These are phyloP conservation scores for Tolypocladium sp. DNA, from an alignment of 2,329 filamentous ascomycete genomes.

Conservation along the genomic window DNA sequence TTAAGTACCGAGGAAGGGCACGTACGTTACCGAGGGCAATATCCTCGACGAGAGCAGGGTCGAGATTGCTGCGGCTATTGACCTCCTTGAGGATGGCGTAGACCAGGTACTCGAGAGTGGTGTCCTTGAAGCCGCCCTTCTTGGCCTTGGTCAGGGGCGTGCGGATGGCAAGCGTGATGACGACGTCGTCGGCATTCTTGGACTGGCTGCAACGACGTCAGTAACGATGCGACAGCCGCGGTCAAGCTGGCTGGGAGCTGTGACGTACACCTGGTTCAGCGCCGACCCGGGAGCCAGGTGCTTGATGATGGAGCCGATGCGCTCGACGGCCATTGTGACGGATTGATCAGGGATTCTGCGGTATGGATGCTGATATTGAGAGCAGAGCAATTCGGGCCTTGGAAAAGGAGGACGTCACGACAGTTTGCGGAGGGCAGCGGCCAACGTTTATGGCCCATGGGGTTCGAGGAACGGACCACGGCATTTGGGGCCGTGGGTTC, in stretches of 20 bases:
- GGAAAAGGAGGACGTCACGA: not conserved
- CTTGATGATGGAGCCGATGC: conserved; percentile 78
- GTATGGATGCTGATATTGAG: not conserved
- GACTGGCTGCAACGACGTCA: conserved; percentile 52
- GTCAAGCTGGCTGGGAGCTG: not conserved
- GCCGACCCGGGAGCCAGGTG: conserved; percentile 70
- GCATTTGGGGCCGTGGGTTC: conserved; percentile 9
- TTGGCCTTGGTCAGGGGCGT: conserved; percentile 81
- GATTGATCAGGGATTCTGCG: not conserved
- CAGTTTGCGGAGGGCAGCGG: not conserved
- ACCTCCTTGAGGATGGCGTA: conserved; percentile 76
- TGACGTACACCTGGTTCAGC: conserved; percentile 66
- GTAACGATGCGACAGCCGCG: not conserved
- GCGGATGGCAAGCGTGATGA: conserved; percentile 86
- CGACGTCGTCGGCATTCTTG: conserved; percentile 92
- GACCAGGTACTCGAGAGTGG: conserved; percentile 75
- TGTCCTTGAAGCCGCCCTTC: conserved; percentile 96
- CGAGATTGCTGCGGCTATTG: conserved; percentile 61
- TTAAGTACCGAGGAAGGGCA: not conserved
- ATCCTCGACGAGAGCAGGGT: conserved; percentile 77
- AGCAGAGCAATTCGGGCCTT: not conserved
- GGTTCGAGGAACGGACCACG: conserved; percentile 7
- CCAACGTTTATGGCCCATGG: conserved; percentile 5
- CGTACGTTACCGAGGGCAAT: conserved; percentile 83
- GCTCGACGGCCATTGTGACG: conserved; percentile 65